Evolutionary conservation across 495 filamentous ascomycete species (phyloP).

Genomic region (Talaromyces adpressus): DNA sequence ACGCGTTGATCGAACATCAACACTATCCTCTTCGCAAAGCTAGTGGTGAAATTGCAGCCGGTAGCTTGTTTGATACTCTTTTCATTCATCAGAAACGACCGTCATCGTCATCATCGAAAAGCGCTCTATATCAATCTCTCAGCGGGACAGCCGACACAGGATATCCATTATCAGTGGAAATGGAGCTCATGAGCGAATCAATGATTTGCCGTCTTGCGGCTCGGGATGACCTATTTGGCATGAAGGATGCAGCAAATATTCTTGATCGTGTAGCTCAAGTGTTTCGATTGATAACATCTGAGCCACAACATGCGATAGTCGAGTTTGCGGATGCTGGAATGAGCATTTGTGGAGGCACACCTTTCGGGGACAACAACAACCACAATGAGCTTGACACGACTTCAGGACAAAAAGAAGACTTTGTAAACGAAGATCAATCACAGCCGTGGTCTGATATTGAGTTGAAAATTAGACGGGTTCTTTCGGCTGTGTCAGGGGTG

Average conservation of each 20-base stretch:
- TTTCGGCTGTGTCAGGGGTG: constrained; percentile 52
- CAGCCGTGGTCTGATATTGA: constrained; percentile 4
- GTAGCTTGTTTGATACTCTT: constrained; percentile 54
- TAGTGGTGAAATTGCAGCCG: constrained; percentile 15
- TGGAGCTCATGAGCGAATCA: constrained; percentile 50
- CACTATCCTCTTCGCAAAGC: constrained; percentile 60
- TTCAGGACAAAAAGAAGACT: not conserved
- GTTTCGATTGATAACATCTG: constrained; percentile 42
- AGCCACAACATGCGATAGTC: constrained; percentile 41
- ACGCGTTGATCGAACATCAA: constrained; percentile 51
- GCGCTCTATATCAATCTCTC: constrained; percentile 46
- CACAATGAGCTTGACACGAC: not conserved
- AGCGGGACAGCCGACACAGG: constrained; percentile 58
- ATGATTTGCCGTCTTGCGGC: constrained; percentile 66
- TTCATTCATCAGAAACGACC: constrained; percentile 58
- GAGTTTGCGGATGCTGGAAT: constrained; percentile 34
- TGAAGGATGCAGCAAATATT: constrained; percentile 33
- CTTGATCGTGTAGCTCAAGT: constrained; percentile 47
- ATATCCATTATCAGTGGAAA: constrained; percentile 73
- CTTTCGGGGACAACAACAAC: constrained; percentile 19
- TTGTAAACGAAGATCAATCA: not conserved
- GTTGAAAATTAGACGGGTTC: constrained; percentile 39
- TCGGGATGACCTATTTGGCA: constrained; percentile 44
- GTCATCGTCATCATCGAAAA: constrained; percentile 1
- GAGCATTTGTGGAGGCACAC: constrained; percentile 46